Percentiles rank a stretch among this genome's conserved stretches.
Conservation (phyloP, 169 alveolate species). For the Sarcocystis neurona region DNA sequence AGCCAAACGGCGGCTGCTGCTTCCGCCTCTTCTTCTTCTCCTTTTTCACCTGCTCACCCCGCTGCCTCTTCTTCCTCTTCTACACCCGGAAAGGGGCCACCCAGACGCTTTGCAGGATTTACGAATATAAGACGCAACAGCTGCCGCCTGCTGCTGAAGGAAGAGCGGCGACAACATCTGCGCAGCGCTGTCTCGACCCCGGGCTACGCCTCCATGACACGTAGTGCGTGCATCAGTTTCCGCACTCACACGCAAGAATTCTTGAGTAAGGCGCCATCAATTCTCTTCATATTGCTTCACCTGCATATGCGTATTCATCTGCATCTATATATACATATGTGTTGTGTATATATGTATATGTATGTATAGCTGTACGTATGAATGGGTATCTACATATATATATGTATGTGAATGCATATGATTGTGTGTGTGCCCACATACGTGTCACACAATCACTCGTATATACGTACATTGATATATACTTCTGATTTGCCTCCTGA, state of each 20-base stretch:
- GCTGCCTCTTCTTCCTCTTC: too few species aligned
- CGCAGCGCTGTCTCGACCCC: not conserved
- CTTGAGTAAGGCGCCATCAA: not conserved
- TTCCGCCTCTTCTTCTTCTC: too few species aligned
- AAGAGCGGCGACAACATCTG: not conserved
- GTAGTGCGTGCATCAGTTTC: slow-evolving; percentile 5
- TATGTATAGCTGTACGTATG: not conserved
- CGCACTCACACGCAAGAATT: not conserved
- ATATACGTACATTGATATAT: too few species aligned
- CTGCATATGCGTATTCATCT: not conserved
- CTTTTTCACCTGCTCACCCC: too few species aligned
- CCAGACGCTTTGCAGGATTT: too few species aligned
- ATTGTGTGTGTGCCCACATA: too few species aligned
- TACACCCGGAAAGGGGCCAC: too few species aligned
- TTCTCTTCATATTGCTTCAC: not conserved
- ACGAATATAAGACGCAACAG: too few species aligned
- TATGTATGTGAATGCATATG: not conserved
- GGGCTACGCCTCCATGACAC: not conserved
- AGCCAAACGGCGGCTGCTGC: too few species aligned
- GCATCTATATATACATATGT: not conserved
- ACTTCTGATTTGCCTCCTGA: too few species aligned
- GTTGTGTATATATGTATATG: not conserved
- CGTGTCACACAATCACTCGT: too few species aligned
- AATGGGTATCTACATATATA: not conserved
- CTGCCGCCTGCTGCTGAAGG: not conserved